Evolutionary conservation across 1,284 basidiomycete species (phyloP), one percentile per base, ranked within the genome.

Genomic region (Sparassis latifolia): DNA sequence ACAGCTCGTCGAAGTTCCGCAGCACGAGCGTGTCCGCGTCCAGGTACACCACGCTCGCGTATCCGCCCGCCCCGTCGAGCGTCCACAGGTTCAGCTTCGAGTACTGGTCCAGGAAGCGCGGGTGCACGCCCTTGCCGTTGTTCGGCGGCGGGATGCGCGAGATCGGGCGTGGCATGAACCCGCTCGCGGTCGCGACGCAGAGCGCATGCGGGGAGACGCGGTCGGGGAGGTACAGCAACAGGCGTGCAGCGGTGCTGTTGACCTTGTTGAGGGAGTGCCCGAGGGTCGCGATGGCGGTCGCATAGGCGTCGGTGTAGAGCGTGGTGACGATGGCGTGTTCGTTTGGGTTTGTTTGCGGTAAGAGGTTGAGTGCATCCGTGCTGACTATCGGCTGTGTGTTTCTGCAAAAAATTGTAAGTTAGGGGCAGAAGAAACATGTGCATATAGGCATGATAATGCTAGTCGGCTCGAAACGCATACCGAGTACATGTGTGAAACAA

Each of bases 1-100:
- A 76, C 20, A 77, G 66, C 59, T 76, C 74, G 57, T 75, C 72
- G 52, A 77, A 69, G 55, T 73, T 74, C 20, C 62, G 58, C 10
- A 63, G 62, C 9, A 72, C 70, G 53, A 76, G 65, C 28, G 70
- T 74, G 60, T 75, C 73, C 10, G 69, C 70, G 57, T 75, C 73
- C 45, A 77, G 62, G 58, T 75, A 76, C 5, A 76, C 66, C 40
- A 60, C 59, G 39, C 53, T 54, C 33, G 65, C 60, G 52, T 70
- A 60, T 1, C 20, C 20, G 38, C 70, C 66, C 29, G 56, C 45
- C 43, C 54, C 49, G 50, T 71, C 72, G n/a, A 76, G 58, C 45
- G 57, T 62, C 75, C 74, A 76, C 4, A 75, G 62, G 44, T 67
- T 67, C 10, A 76, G 65, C 56, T 75, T 75, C 7, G 73, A 71